A percentile compares a stretch with the other conserved stretches of the same genome.
phyloP scores from a whole-genome alignment of 2,329 filamentous ascomycete genomes.

The Pseudocercospora vitis region DNA sequence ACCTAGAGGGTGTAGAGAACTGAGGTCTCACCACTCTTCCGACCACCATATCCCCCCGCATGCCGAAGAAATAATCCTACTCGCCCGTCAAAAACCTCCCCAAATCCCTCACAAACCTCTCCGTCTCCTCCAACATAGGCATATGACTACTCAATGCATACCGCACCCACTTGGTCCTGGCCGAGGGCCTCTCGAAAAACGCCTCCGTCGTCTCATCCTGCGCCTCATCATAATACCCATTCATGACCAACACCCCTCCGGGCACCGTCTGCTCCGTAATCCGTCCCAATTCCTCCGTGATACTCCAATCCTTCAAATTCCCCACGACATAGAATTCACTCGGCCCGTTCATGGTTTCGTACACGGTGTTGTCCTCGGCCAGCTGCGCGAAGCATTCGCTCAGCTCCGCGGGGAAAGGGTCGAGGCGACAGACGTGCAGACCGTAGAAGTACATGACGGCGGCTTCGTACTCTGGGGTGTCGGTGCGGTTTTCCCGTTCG shows the following conservation, averaged over 20 bases:
- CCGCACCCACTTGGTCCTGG: slow-evolving; percentile 45
- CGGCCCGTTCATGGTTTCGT: slow-evolving; percentile 39
- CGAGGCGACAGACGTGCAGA: slow-evolving; percentile 34
- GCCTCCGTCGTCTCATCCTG: slow-evolving; percentile 39
- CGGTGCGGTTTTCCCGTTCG: slow-evolving; percentile 35
- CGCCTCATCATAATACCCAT: slow-evolving; percentile 46
- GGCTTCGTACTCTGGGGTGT: slow-evolving; percentile 36
- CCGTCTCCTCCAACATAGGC: slow-evolving; percentile 43
- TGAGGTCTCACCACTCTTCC: no score
- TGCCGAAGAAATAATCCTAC: no score
- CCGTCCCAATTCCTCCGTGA: slow-evolving; percentile 38
- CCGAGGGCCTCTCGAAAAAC: slow-evolving; percentile 40
- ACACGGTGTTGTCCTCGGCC: slow-evolving; percentile 38
- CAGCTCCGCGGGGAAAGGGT: slow-evolving; percentile 36
- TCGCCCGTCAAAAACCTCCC: slow-evolving; percentile 36
- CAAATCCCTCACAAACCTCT: slow-evolving; percentile 39
- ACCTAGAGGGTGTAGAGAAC: no score
- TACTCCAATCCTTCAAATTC: slow-evolving; percentile 43
- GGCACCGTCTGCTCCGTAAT: slow-evolving; percentile 41
- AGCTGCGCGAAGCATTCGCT: slow-evolving; percentile 26
- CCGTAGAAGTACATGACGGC: slow-evolving; percentile 36
- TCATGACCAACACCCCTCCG: slow-evolving; percentile 41
- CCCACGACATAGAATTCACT: slow-evolving; percentile 43
- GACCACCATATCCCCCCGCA: no score
- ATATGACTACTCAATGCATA: slow-evolving; percentile 39